Evolutionary conservation across 768 basidiomycete genomes (phyloP).

Genomic region (Tylopilus cervinicoccineus): DNA sequence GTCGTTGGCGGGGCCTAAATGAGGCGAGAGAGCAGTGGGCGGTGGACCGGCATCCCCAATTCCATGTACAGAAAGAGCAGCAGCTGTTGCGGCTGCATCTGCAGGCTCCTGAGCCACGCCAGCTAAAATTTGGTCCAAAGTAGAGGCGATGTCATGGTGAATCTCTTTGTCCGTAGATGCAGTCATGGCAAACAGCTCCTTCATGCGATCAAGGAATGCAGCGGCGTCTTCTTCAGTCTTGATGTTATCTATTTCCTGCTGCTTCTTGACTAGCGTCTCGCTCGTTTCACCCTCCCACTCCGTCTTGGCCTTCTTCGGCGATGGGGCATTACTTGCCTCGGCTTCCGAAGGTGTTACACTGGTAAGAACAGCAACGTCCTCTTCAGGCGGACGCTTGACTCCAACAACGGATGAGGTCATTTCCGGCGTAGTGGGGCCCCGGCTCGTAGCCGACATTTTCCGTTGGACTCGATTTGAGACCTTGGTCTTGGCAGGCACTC

Average conservation of each 20-base stretch:
- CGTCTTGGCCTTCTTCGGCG: constrained; percentile 67
- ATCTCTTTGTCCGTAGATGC: constrained; percentile 37
- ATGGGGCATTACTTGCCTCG: constrained; percentile 46
- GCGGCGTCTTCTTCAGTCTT: constrained; percentile 66
- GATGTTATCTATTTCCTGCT: constrained; percentile 41
- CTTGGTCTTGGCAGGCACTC: constrained; percentile 46
- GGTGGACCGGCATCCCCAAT: constrained; percentile 29
- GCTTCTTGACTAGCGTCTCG: constrained; percentile 42
- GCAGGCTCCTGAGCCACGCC: constrained; percentile 44
- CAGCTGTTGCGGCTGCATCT: constrained; percentile 29
- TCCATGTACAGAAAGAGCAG: constrained; percentile 24
- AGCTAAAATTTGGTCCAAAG: constrained; percentile 61
- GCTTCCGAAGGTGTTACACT: constrained; percentile 31
- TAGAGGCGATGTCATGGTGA: constrained; percentile 49
- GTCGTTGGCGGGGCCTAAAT: constrained; percentile 33
- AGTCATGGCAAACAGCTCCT: constrained; percentile 55
- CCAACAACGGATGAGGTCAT: constrained; percentile 27
- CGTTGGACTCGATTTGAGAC: constrained; percentile 19
- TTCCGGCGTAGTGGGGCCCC: constrained; percentile 33
- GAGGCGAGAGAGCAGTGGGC: constrained; percentile 33
- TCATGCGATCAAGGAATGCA: constrained; percentile 60
- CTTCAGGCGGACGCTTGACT: constrained; percentile 34
- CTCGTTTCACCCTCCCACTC: constrained; percentile 65
- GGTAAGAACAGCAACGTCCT: constrained; percentile 28
- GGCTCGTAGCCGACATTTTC: constrained; percentile 31